Evolutionary conservation across 1,284 basidiomycete species (phyloP).

Genomic region (Microbotryum lychnidis-dioicae): DNA sequence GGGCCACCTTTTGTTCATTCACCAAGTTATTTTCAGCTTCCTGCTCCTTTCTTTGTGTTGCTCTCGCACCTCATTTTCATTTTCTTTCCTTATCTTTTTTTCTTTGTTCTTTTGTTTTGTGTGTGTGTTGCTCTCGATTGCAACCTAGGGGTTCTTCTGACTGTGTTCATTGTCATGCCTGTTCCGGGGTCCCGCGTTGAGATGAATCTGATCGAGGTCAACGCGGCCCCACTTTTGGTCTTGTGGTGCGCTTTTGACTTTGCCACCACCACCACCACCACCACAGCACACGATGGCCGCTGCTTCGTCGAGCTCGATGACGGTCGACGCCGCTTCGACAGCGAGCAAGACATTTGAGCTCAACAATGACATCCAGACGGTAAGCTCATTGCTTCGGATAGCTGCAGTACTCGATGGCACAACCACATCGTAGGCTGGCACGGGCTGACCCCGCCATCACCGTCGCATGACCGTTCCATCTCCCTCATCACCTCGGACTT

Average conservation of each 20-base stretch:
- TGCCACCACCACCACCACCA: no score
- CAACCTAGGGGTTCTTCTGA: background rate
- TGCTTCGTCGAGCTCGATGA: no score
- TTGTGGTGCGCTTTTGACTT: no score
- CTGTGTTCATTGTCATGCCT: background rate
- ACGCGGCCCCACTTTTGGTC: no score
- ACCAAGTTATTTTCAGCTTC: background rate
- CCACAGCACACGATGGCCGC: no score
- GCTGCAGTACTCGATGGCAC: no score
- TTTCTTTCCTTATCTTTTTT: background rate
- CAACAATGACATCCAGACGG: constrained; percentile 58
- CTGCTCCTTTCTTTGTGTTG: background rate
- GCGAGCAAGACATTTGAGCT: constrained; percentile 54
- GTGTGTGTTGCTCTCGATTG: background rate
- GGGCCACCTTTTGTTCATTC: background rate
- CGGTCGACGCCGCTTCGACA: no score
- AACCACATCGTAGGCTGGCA: no score
- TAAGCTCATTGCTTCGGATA: background rate
- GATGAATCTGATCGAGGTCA: no score
- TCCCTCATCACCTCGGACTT: constrained; percentile 15
- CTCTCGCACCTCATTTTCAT: background rate
- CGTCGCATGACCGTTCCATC: no score
- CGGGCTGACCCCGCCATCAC: no score
- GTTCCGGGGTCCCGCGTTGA: no score
- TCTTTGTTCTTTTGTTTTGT: background rate